These are phyloP conservation scores for Tricholomella constricta DNA, from an alignment of 768 basidiomycete genomes.

Conservation along the genomic window DNA sequence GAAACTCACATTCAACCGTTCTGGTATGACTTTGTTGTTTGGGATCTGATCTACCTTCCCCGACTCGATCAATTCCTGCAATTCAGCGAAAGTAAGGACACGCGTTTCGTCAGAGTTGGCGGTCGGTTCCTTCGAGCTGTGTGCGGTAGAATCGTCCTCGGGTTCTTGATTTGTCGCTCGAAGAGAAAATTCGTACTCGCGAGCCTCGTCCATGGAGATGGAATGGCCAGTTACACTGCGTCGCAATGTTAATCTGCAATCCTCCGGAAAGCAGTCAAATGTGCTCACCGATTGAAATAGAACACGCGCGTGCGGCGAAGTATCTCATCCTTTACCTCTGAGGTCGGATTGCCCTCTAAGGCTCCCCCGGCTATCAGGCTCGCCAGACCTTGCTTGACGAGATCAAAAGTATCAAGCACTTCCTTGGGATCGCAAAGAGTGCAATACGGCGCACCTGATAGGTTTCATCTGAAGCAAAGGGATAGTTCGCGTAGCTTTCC, in stretches of 20 bases:
- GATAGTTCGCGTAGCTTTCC: slow-evolving; percentile 41
- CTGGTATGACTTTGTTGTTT: slow-evolving; percentile 73
- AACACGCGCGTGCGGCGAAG: slow-evolving; percentile 61
- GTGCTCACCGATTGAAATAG: slow-evolving; percentile 65
- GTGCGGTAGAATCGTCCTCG: neutral
- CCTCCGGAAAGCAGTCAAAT: neutral
- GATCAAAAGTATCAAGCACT: slow-evolving; percentile 13
- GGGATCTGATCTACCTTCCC: slow-evolving; percentile 76
- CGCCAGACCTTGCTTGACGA: slow-evolving; percentile 64
- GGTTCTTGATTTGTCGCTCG: neutral
- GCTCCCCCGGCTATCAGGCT: slow-evolving; percentile 51
- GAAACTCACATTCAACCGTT: slow-evolving; percentile 60
- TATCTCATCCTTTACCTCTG: slow-evolving; percentile 46
- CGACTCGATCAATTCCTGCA: slow-evolving; percentile 70
- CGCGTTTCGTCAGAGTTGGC: slow-evolving; percentile 34
- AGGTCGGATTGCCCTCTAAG: slow-evolving; percentile 32
- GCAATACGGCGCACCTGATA: slow-evolving; percentile 51
- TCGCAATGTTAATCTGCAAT: neutral
- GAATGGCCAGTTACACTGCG: slow-evolving; percentile 41
- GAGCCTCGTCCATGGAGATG: slow-evolving; percentile 44
- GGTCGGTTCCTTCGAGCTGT: neutral
- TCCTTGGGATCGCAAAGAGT: neutral
- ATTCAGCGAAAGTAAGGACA: slow-evolving; percentile 63
- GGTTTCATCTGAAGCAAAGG: slow-evolving; percentile 56
- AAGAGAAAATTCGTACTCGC: slow-evolving; percentile 32